Evolutionary conservation across 345 rosid genomes (phyloP).

Genomic region (Acer campestre): DNA sequence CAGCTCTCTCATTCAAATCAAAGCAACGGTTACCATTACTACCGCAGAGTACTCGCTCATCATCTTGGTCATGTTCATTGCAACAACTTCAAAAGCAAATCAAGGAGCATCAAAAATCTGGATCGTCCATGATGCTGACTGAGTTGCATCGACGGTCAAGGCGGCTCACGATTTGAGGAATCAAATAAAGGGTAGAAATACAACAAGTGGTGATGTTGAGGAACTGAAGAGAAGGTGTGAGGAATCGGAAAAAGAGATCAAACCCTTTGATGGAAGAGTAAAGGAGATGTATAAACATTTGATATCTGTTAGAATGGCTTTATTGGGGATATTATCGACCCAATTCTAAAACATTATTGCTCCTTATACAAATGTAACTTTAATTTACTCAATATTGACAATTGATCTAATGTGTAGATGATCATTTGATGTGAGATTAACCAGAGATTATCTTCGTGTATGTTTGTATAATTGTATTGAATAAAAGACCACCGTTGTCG

Average conservation of each 20-base stretch:
- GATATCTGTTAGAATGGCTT: conserved; percentile 21
- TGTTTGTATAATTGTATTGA: too few relatives aligned
- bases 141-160: conserved; percentile 14
- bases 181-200: conserved; percentile 7
- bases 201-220: neutral
- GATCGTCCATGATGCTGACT: neutral
- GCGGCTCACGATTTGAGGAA: neutral
- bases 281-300: conserved; percentile 15
- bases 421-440: neutral
- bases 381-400: neutral
- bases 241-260: neutral
- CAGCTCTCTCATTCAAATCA: conserved; percentile 12
- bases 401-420: too few relatives aligned
- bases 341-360: neutral
- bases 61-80: conserved; percentile 4
- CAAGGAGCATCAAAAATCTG: neutral
- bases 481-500: too few relatives aligned
- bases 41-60: neutral
- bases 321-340: neutral
- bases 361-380: too few relatives aligned
- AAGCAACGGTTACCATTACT: neutral
- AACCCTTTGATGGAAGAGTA: neutral
- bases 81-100: conserved; percentile 3
- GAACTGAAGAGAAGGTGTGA: conserved; percentile 12
- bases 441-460: neutral